A percentile compares a stretch with the other conserved stretches of the same genome.
phyloP scores from a whole-genome alignment of 805 yeast species.

The Candida golubevii region DNA sequence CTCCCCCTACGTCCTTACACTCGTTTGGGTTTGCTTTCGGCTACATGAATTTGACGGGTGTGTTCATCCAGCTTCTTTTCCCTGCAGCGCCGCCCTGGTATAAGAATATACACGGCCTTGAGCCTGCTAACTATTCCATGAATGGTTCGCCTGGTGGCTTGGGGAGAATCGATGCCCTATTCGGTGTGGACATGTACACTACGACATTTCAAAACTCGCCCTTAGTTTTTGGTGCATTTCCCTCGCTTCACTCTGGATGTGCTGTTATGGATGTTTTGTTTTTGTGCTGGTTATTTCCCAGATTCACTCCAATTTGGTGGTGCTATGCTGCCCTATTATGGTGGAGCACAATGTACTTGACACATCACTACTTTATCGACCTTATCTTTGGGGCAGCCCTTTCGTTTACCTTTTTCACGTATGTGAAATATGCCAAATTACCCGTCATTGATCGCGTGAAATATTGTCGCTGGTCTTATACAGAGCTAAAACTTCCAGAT shows the following conservation, averaged over 20 bases:
- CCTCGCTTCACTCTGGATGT: conserved; percentile 87
- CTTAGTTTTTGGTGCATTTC: conserved; percentile 87
- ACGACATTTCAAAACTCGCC: conserved; percentile 82
- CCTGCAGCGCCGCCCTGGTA: conserved; percentile 99
- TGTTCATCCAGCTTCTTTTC: conserved; percentile 70
- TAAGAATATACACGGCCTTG: conserved; percentile 74
- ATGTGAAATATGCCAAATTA: conserved; percentile 61
- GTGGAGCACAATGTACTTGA: conserved; percentile 98
- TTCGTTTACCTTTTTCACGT: conserved; percentile 63
- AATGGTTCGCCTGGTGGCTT: conserved; percentile 94
- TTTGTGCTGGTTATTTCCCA: conserved; percentile 78
- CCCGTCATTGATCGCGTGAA: conserved; percentile 53
- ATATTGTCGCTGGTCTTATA: conserved; percentile 70
- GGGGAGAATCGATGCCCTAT: conserved; percentile 73
- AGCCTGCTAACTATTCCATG: conserved; percentile 89
- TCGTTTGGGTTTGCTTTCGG: conserved; percentile 93
- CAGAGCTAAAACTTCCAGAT: conserved; percentile 27
- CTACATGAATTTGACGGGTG: conserved; percentile 86
- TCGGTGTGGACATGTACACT: conserved; percentile 81
- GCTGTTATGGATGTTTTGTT: conserved; percentile 92
- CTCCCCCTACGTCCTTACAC: conserved; percentile 83
- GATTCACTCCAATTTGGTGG: conserved; percentile 57
- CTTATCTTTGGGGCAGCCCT: conserved; percentile 91
- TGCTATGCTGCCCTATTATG: conserved; percentile 88
- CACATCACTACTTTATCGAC: conserved; percentile 94